Base-by-base conservation (phyloP, 148 eudicot genomes). In the Beta vulgaris region DNA sequence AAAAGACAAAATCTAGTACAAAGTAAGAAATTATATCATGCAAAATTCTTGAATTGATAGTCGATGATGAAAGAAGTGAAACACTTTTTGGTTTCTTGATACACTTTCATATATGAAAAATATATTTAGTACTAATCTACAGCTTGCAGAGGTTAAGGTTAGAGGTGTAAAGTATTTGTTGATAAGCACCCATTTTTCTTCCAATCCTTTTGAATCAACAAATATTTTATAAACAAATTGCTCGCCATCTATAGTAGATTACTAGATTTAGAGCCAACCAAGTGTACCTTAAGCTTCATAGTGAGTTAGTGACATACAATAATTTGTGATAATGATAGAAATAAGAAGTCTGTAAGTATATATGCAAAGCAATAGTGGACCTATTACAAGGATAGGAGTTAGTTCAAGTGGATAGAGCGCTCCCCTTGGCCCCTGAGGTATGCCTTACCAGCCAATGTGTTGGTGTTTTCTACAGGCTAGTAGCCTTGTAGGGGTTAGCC, bases 1-100 rank as follows among this genome's bases (percentile, higher is more conserved):
- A 67, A 77, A 77, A 49, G 76, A 78, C 76, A 78, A 49, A 62
- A 78, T 72, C 76, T 64, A 72, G 55, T 54, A 39, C 44, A 77
- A 77, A 77, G 80, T 26, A 35, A 42, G 31, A 64, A 72, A 72
- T 64, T 39, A 34, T 71, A 54, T 15, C 53, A 42, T 60, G 57
- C 31, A 40, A 60, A 60, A 73, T 73, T 4, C 55, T 42, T 58
- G 16, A 43, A 73, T 60, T 40, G 53, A 73, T 59, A 43, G 68
- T 43, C 40, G 2, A 46, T 31, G 39, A 46, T 31, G 39, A 73
- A 31, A 73, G 16, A 55, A 71, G 74, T 40, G 21, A 49, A 18
- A 49, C 59, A 70, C 62, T 71, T 71, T 71, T 70, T 51, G 73
- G 59, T 19, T 69, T 51, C 36, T 49, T 51, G 71, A n/a, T 51